Base-by-base conservation (phyloP, 441 rosid genomes). In the Adansonia grandidieri region DNA sequence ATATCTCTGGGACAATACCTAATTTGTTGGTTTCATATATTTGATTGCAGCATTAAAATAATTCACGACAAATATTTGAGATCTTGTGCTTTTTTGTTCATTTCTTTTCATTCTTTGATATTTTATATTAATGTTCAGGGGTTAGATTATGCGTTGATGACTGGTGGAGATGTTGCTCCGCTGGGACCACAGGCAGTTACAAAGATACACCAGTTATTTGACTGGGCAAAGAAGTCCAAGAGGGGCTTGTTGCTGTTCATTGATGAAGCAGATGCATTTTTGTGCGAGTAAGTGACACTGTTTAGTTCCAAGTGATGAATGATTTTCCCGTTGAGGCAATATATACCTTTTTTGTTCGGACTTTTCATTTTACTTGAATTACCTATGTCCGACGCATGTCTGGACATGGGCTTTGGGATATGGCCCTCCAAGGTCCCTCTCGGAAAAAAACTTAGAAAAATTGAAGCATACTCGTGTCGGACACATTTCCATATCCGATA, bases 131-230 rank as follows among this genome's bases (percentile, higher is more conserved):
- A 44, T 77, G 15, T 84, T 77, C 82, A 94, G 98, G 99, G 99
- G 70, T 86, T 96, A 80, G 99, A 94, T 87, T 91, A 94, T 87
- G 99, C 99, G 53, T 81, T 94, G 88, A 96, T 96, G 98, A 96
- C 97, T 1, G 99, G 98, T 32, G 99, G 99, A 77, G 99, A 96
- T 88, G 97, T 96, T 82, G 98, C 97, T 79, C 99, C 99, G 6
- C 87, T 96, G 77, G 99, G 98, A 79, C 70, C 97, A 60, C 97
- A 96, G 84, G 99, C 99, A 57, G 99, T 94, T 87, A 96, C 98
- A 4, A 96, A 96, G 88, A 96, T 96, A 80, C 98, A 96, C 82
- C 94, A 93, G 83, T 84, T 94, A 79, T 96, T 96, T 77, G 98
- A 96, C 81, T 96, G 99, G 99, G 88, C 92, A 50, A 94, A 94